These are phyloP conservation scores for Venustampulla echinocandica DNA, from an alignment of 495 filamentous ascomycete species.

Conservation along the genomic window DNA sequence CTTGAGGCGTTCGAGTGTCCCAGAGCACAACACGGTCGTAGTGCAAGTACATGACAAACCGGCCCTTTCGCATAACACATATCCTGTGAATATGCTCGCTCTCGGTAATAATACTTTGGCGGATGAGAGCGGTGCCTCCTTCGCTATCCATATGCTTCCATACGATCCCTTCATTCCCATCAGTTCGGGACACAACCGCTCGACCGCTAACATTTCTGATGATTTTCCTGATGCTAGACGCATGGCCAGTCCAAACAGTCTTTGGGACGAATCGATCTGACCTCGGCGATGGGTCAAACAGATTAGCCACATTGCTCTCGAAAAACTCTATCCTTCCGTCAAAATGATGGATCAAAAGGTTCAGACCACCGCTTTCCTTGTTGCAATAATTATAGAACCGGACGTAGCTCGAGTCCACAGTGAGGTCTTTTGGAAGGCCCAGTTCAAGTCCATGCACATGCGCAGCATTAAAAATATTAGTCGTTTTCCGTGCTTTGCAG, in stretches of 20 bases:
- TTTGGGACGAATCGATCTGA: slow-evolving; percentile 49
- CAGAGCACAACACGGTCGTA: slow-evolving; percentile 70
- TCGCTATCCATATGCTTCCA: slow-evolving; percentile 59
- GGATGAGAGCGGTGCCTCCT: slow-evolving; percentile 45
- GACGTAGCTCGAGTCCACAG: slow-evolving; percentile 45
- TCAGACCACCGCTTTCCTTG: slow-evolving; percentile 50
- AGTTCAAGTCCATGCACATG: slow-evolving; percentile 61
- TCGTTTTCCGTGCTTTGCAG: slow-evolving; percentile 55
- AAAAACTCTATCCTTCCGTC: slow-evolving; percentile 79
- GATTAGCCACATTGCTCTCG: slow-evolving; percentile 63
- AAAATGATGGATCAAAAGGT: slow-evolving; percentile 77
- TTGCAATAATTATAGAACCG: slow-evolving; percentile 68
- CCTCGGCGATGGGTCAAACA: slow-evolving; percentile 72
- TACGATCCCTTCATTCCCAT: slow-evolving; percentile 68
- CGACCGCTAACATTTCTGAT: slow-evolving; percentile 73
- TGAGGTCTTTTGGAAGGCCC: slow-evolving; percentile 46
- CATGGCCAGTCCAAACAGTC: slow-evolving; percentile 78
- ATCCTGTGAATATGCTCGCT: slow-evolving; percentile 74
- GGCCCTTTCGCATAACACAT: slow-evolving; percentile 62
- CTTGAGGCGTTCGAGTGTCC: slow-evolving; percentile 56
- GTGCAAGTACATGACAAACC: slow-evolving; percentile 75
- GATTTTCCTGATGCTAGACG: slow-evolving; percentile 69
- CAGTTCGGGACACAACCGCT: slow-evolving; percentile 72
- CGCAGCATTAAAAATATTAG: slow-evolving; percentile 79
- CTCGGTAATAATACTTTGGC: slow-evolving; percentile 62